Base-by-base conservation (phyloP, 139 green algal genomes). In the Ettlia oleoabundans region DNA sequence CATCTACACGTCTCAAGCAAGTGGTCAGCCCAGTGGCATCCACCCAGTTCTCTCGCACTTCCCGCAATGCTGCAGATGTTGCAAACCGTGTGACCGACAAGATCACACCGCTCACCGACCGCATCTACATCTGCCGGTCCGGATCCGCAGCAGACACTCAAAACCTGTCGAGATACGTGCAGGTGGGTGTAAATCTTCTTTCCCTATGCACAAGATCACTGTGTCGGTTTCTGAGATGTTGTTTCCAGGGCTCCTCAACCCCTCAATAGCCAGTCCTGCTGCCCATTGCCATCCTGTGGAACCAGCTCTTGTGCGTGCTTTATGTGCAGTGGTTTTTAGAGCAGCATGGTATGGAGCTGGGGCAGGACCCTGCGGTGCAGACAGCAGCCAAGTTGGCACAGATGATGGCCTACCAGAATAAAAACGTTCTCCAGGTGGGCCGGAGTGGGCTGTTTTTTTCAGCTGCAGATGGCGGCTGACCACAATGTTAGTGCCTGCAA, bases 21-120 rank as follows among this genome's bases (percentile, higher is more conserved):
- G n/a, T n/a, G n/a, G n/a, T n/a, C n/a, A n/a, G n/a, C n/a, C n/a
- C n/a, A n/a, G n/a, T n/a, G n/a, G n/a, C n/a, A 47, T 22, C 2
- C 9, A 28, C 3, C 19, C 68, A 71, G 3, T 43, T 1, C 18
- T 42, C 21, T 41, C 13, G 13, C 4, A 18, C 24, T 38, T 37
- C 40, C 40, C 32, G 0, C 47, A 43, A 22, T 8, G 64, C 7
- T 55, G 53, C 73, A 80, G 73, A 99, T 78, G 88, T 99, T 9
- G 94, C 88, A 22, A 99, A 99, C 85, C 88, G 97, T 38, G 95
- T 92, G 0, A 98, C 94, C 38, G 94, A 99, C 91, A 99, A 99
- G 87, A 94, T 99, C 58, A 96, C 92, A 9, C 89, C 92, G 22
- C 84, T 99, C 1, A 84, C 88, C 24, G 96, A 98, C 71, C 93